phyloP scores from a whole-genome alignment of 106 monocot species.

The Dioscorea alata region DNA sequence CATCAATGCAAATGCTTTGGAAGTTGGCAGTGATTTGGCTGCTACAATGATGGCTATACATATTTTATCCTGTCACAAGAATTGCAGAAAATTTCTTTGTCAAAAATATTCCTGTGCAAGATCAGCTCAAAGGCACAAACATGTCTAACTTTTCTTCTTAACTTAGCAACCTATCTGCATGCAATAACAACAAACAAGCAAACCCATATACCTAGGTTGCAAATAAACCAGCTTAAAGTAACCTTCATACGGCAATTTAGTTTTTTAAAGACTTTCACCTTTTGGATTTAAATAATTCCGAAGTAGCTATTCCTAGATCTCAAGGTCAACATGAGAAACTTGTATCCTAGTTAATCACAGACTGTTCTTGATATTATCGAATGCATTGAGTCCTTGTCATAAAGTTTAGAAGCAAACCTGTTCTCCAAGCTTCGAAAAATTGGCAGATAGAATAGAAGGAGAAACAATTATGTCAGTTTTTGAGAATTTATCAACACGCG shows the following conservation, averaged over 20 bases:
- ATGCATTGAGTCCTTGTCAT: neutral
- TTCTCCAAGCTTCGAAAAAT: conserved; percentile 88
- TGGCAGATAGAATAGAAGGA: conserved; percentile 95
- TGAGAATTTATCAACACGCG: conserved; percentile 81
- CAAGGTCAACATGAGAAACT: neutral
- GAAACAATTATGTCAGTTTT: conserved; percentile 94
- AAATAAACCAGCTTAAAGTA: neutral
- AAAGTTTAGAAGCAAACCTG: conserved; percentile 44
- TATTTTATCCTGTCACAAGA: no score
- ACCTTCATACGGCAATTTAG: neutral
- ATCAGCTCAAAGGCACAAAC: no score
- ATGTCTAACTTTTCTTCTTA: no score
- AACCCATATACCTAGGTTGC: neutral
- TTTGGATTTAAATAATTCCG: neutral
- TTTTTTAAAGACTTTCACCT: neutral
- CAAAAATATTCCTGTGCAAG: no score
- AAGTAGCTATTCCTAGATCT: neutral
- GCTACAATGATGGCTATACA: no score
- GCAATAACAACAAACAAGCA: neutral
- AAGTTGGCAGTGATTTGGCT: no score
- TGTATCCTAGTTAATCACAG: neutral
- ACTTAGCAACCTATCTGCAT: no score
- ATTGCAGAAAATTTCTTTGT: no score
- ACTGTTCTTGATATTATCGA: neutral
- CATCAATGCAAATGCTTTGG: neutral